Base-by-base conservation (phyloP, 2,329 filamentous ascomycete species). In the Penicillium sp. region DNA sequence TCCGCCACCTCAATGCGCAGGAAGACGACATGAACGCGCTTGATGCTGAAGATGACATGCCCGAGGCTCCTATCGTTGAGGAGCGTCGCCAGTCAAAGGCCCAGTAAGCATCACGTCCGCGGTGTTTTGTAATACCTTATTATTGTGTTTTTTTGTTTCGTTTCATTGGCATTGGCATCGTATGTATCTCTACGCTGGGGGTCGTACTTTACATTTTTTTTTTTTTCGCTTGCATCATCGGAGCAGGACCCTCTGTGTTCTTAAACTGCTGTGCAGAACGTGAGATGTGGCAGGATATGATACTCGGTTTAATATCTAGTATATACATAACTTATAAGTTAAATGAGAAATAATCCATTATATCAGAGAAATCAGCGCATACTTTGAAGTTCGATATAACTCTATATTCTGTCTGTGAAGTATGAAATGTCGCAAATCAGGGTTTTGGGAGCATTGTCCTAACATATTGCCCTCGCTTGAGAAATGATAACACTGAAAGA, bases 21-120 rank as follows among this genome's bases (percentile, higher is more conserved):
- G 80, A 82, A 61, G 78, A 80, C 50, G 69, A 71, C 51, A 75
- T 82, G 77, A 80, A 81, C 51, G 74, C 74, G 19, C 69, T 80
- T 18, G 78, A 79, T 56, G 69, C 68, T 1, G 67, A 74, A 18
- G 69, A 71, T 47, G 45, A 35, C 3, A 53, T 57, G 54, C 57
- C 61, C 30, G 67, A 67, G 16, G 47, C 58, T 7, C 59, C 62
- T 16, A 23, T 42, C 11, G 56, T 51, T 2, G 51, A 59, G 45
- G 42, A 43, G 30, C 61, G 53, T 7, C 56, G 58, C 16, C 34
- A 45, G 18, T 59, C 61, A 36, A 58, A 57, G 51, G 27, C 27
- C 7, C n/a, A 47, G 10, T 52, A 52, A 19, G 26, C 34, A 14
- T 7, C 11, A 10, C 23, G 10, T 30, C 7, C 29, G 29, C 14